A percentile compares a stretch with the other conserved stretches of the same genome.
phyloP scores from a whole-genome alignment of 495 filamentous ascomycete species.

The Neurospora sp. region DNA sequence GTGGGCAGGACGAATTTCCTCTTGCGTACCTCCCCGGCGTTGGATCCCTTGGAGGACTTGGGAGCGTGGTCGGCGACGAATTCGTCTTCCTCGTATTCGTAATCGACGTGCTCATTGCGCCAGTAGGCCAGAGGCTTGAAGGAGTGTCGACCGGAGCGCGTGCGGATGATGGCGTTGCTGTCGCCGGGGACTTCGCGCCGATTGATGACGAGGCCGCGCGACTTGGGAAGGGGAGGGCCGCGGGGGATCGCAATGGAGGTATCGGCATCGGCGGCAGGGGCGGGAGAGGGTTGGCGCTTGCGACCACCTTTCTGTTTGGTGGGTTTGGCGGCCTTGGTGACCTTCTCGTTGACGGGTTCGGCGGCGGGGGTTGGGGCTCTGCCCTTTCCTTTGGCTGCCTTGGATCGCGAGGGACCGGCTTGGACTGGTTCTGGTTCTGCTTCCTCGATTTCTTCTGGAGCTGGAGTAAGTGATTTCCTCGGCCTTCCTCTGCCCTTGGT shows the following conservation, averaged over 20 bases:
- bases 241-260: constrained; percentile 29
- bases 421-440: neutral
- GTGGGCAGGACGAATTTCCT: constrained; percentile 46
- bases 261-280: constrained; percentile 20
- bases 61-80: neutral
- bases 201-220: constrained; percentile 57
- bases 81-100: constrained; percentile 44
- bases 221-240: constrained; percentile 43
- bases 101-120: constrained; percentile 71
- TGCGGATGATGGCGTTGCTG: constrained; percentile 40
- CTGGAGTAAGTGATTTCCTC: neutral
- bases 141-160: constrained; percentile 43
- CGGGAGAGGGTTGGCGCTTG: constrained; percentile 29
- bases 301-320: constrained; percentile 24
- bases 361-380: neutral
- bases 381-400: neutral
- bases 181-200: constrained; percentile 51
- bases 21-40: constrained; percentile 2
- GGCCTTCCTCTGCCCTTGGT: neutral
- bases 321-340: neutral
- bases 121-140: constrained; percentile 78
- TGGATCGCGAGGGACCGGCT: neutral
- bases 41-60: constrained; percentile 14
- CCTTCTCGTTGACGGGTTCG: neutral
- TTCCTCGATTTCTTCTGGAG: neutral